These are phyloP conservation scores for Bertia moriformis DNA, from an alignment of 2,329 filamentous ascomycete genomes.

Conservation along the genomic window DNA sequence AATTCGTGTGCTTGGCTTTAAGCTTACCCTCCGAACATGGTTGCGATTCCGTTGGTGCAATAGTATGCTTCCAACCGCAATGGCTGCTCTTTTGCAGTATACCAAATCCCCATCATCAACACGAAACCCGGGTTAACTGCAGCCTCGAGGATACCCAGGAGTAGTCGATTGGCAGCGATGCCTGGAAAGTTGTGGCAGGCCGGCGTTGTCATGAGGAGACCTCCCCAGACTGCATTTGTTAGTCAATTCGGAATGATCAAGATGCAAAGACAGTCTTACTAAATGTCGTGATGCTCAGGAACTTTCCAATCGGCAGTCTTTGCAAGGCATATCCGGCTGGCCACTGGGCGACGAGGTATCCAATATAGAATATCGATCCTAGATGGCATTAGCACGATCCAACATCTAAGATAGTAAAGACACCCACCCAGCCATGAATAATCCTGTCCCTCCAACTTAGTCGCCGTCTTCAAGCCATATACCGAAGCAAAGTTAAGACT, in stretches of 20 bases:
- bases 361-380: slow-evolving; percentile 32
- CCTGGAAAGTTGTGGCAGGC: slow-evolving; percentile 1
- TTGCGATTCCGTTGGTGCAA: slow-evolving; percentile 42
- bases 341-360: slow-evolving; percentile 27
- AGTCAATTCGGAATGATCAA: not conserved
- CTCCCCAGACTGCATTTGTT: not conserved
- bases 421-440: slow-evolving; percentile 32
- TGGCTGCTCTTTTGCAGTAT: slow-evolving; percentile 27
- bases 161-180: not conserved
- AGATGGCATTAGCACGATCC: not conserved
- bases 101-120: slow-evolving; percentile 19
- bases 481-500: slow-evolving; percentile 33
- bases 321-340: slow-evolving; percentile 26
- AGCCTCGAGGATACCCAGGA: not conserved
- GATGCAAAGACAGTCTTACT: not conserved
- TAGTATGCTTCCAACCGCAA: slow-evolving; percentile 39
- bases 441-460: slow-evolving; percentile 28
- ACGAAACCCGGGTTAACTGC: slow-evolving; percentile 9
- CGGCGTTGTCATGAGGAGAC: not conserved
- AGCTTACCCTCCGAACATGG: slow-evolving; percentile 38
- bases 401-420: not conserved
- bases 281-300: slow-evolving; percentile 22
- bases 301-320: slow-evolving; percentile 27
- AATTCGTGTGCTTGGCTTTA: not conserved
- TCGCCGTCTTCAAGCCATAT: slow-evolving; percentile 29